phyloP scores from a whole-genome alignment of 441 rosid species.

The Adansonia rubrostipa region DNA sequence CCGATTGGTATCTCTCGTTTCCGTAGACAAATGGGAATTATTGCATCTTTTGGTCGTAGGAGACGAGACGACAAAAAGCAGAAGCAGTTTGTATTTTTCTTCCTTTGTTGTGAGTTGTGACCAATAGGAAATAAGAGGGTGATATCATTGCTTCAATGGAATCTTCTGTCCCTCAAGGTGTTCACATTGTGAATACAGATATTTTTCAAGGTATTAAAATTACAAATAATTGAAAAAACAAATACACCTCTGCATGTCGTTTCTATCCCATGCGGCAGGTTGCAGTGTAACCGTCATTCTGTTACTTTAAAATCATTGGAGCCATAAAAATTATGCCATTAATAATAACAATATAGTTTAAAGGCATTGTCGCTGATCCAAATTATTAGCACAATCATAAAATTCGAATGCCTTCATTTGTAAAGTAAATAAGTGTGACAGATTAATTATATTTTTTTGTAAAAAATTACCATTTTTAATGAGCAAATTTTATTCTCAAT shows the following conservation, averaged over 20 bases:
- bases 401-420: no score
- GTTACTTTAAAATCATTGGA: background rate
- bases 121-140: background rate
- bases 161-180: conserved; percentile 39
- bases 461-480: no score
- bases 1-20: background rate
- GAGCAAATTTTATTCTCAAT: no score
- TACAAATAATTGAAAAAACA: background rate
- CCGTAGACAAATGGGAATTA: background rate
- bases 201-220: background rate
- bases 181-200: conserved; percentile 39
- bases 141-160: conserved; percentile 28
- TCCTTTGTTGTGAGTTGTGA: no score
- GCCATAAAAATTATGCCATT: background rate
- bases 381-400: no score
- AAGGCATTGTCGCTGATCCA: no score
- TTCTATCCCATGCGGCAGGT: background rate
- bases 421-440: no score
- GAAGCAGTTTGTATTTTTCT: background rate
- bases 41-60: background rate
- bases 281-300: background rate
- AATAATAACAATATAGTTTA: background rate
- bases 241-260: conserved; percentile 10
- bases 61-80: background rate
- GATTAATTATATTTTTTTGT: no score